phyloP scores from a whole-genome alignment of 768 basidiomycete species.

The Mycena vulgaris region DNA sequence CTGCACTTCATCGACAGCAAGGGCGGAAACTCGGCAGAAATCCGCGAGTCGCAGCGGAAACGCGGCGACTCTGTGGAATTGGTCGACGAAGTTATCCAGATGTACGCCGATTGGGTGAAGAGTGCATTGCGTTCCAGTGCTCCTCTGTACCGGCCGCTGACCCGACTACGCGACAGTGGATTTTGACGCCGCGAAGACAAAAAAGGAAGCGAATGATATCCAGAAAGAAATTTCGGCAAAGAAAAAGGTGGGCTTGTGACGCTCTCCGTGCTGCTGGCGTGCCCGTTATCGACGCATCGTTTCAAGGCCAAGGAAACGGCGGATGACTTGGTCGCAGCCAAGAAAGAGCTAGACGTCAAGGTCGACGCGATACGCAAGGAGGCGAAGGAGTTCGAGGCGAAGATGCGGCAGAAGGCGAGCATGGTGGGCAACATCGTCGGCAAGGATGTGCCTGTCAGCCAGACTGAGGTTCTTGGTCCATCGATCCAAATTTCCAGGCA shows the following conservation, averaged over 20 bases:
- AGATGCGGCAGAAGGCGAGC: conserved; percentile 86
- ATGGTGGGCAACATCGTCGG: conserved; percentile 95
- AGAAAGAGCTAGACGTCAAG: conserved; percentile 88
- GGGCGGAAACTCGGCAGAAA: conserved; percentile 93
- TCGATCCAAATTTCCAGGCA: background rate
- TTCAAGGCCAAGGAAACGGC: conserved; percentile 91
- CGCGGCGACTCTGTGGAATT: conserved; percentile 91
- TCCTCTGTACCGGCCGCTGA: conserved; percentile 19
- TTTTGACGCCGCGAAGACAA: conserved; percentile 83
- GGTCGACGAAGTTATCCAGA: conserved; percentile 93
- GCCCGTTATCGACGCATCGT: background rate
- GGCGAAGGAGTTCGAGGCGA: conserved; percentile 80
- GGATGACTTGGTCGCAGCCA: conserved; percentile 87
- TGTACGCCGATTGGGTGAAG: conserved; percentile 96
- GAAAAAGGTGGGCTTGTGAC: conserved; percentile 80
- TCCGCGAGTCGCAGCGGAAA: conserved; percentile 93
- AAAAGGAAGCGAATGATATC: conserved; percentile 88
- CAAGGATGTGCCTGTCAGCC: conserved; percentile 85
- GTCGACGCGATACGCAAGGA: conserved; percentile 84
- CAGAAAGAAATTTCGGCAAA: conserved; percentile 96
- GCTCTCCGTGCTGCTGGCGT: background rate
- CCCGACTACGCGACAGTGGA: conserved; percentile 73
- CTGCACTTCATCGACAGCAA: conserved; percentile 87
- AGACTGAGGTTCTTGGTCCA: conserved; percentile 80
- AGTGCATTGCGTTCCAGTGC: conserved; percentile 67